Evolutionary conservation across 2,329 filamentous ascomycete genomes (phyloP), one percentile per base, ranked within the genome.

Genomic region (Didymella glomerata): DNA sequence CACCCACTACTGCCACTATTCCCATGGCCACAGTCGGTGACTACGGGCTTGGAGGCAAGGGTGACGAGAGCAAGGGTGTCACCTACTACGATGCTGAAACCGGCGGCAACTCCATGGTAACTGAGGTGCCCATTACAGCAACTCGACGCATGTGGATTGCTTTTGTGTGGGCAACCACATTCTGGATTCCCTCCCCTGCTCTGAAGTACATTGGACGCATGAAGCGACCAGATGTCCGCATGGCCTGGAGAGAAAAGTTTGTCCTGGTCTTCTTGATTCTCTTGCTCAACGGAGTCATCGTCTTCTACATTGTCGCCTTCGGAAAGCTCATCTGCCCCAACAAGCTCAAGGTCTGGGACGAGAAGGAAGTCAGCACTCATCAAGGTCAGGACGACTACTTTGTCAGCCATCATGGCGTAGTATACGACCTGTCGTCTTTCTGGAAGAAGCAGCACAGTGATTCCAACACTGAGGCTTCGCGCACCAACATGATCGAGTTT

Each of bases 181-280:
- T 92, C 75, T 98, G 91, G 90, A 95, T 97, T 66, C 95, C 95
- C 0, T 98, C 94, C 0, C 90, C 92, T 47, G 66, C 91, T 2
- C 86, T 99, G 16, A 85, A 86, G n/a, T 89, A 84, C 60, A 72
- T 98, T 57, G 95, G 95, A 30, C 91, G 94, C 22, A 99, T 99
- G 95, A 96, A 96, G 80, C 89, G 95, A 54, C 95, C 93, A 1
- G 95, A 99, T 79, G 92, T 99, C 9, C 91, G 95, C 25, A 91
- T 97, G 87, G 95, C 95, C 0, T 99, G 95, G 95, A 87, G 95
- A 77, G 95, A 99, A 73, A 99, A 99, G 79, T 50, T 99, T 11
- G 90, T 95, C 0, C 82, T 99, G 11, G 88, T 93, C 46, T 82
- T 91, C 58, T 70, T 97, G 51, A 98, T 99, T 67, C 75, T 91